phyloP scores from a whole-genome alignment of 106 monocot species.

The Apostasia ramifera region DNA sequence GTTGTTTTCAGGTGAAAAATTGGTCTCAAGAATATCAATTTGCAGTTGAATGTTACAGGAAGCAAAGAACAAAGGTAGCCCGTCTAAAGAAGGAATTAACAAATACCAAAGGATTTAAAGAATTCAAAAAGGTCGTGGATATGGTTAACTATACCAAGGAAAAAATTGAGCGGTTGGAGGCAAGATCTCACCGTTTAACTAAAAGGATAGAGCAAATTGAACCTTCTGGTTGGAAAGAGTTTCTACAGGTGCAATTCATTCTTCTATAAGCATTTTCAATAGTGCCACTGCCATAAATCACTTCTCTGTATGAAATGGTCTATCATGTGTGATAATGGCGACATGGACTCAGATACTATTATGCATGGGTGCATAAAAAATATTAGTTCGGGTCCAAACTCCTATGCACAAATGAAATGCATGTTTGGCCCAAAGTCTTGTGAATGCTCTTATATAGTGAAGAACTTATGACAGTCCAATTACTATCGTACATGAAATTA shows the following conservation, averaged over 20 bases:
- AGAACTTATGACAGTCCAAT: too few relatives aligned
- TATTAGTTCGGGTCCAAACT: too few relatives aligned
- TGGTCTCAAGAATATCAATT: slow-evolving; percentile 56
- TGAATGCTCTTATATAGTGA: too few relatives aligned
- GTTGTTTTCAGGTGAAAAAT: slow-evolving; percentile 43
- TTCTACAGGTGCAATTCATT: slow-evolving; percentile 62
- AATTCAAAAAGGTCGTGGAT: slow-evolving; percentile 74
- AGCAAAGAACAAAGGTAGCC: slow-evolving; percentile 73
- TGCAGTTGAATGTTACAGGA: slow-evolving; percentile 61
- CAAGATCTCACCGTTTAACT: slow-evolving; percentile 63
- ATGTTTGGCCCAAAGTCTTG: too few relatives aligned
- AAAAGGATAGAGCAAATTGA: slow-evolving; percentile 86
- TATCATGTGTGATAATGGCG: too few relatives aligned
- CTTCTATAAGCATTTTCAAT: too few relatives aligned
- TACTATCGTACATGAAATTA: too few relatives aligned
- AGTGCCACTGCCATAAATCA: too few relatives aligned
- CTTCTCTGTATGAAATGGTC: too few relatives aligned
- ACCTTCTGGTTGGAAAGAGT: slow-evolving; percentile 98
- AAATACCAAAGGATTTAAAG: slow-evolving; percentile 67
- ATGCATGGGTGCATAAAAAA: too few relatives aligned
- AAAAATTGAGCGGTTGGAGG: slow-evolving; percentile 66
- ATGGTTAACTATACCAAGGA: slow-evolving; percentile 69
- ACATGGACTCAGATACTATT: too few relatives aligned
- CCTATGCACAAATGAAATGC: too few relatives aligned
- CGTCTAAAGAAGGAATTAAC: slow-evolving; percentile 72